Base-by-base conservation (phyloP, 768 basidiomycete genomes). In the Calvatia gigantea region DNA sequence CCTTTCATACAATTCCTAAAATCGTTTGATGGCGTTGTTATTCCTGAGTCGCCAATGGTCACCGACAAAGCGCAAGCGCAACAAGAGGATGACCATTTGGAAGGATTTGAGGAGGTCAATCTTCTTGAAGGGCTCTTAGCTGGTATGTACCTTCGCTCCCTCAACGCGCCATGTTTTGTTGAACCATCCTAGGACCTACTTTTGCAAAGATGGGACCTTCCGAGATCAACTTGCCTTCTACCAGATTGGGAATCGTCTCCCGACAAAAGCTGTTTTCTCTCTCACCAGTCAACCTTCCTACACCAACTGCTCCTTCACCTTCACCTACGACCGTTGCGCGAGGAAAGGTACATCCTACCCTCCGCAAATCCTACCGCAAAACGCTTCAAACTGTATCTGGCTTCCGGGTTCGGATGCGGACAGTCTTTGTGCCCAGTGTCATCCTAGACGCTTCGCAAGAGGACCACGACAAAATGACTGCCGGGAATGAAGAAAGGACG, bases 331-430 rank as follows among this genome's bases (percentile, higher is more conserved):
- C 75, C 5, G 71, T 77, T 8, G 67, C 74, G 42, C 77, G 75
- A 32, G 41, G 29, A 27, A 70, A 71, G 60, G 75, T 81, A 1
- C 82, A 75, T 29, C 81, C 88, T 0, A 90, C 91, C 0, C 73
- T 97, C 8, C 85, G 91, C 44, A 94, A 94, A 67, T 91, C 92
- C 1, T 94, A 85, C 68, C 81, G 94, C 25, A 87, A 89, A 63
- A 86, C 88, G 1, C 71, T 97, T 15, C 77, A 79, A 42, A 87
- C 90, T 0, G 84, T 87, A 3, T 89, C 90, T 25, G 94, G 92
- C 3, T 89, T 97, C 69, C 80, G 85, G 19, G 89, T 97, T 23
- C 85, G 93, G 31, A 96, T 96, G 94, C 82, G 93, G n/a, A 94
- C 93, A 0, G 88, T 94, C 4, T 92, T 94, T 60, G 85, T 95